Conservation (phyloP, 768 basidiomycete species). For the Lentinula sp. region DNA sequence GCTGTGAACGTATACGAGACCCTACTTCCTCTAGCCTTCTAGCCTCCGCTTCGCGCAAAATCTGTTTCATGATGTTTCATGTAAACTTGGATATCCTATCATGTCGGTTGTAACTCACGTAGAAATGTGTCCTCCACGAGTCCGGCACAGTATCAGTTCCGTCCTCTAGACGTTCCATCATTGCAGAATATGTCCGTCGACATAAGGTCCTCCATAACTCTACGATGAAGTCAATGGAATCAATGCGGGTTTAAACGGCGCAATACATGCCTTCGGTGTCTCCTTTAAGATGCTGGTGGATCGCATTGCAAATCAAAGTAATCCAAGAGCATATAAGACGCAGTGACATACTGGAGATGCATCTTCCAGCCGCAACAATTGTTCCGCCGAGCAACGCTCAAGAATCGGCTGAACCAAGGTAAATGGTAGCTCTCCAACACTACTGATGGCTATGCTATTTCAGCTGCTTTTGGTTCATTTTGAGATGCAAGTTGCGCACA, state of each 20-base stretch:
- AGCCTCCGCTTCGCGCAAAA: constrained; percentile 44
- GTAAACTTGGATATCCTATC: not conserved
- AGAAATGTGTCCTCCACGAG: constrained; percentile 67
- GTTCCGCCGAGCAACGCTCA: constrained; percentile 65
- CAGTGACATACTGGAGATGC: constrained; percentile 54
- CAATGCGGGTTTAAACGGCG: not conserved
- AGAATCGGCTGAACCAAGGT: constrained; percentile 68
- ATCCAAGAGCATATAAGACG: constrained; percentile 4
- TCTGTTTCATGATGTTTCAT: not conserved
- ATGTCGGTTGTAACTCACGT: constrained; percentile 36
- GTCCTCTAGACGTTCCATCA: constrained; percentile 38
- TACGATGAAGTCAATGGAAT: constrained; percentile 18
- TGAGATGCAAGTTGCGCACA: constrained; percentile 31
- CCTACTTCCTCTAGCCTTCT: constrained; percentile 59
- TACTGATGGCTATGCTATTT: constrained; percentile 45
- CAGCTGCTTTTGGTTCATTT: not conserved
- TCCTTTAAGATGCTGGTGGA: constrained; percentile 40
- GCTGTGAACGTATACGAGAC: constrained; percentile 56
- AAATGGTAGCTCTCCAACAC: constrained; percentile 60
- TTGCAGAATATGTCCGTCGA: constrained; percentile 51
- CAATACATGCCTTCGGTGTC: constrained; percentile 46
- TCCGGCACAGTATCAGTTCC: constrained; percentile 39
- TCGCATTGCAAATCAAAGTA: constrained; percentile 2
- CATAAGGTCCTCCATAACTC: constrained; percentile 67
- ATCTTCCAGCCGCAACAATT: constrained; percentile 62